phyloP scores from a whole-genome alignment of 768 basidiomycete species.

The Kwoniella botswanensis region DNA sequence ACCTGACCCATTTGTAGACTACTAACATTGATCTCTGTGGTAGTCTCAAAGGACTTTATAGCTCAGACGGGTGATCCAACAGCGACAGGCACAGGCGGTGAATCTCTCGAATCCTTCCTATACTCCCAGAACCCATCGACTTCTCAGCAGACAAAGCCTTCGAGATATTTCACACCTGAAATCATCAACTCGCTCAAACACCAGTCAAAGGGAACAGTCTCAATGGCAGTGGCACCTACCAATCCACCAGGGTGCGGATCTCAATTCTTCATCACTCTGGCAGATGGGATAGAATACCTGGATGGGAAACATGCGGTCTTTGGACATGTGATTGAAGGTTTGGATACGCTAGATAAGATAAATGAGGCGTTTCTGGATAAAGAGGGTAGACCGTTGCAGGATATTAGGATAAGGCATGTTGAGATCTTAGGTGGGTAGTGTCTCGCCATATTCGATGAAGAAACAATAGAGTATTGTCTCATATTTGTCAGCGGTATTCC shows the following conservation, averaged over 20 bases:
- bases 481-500: no score
- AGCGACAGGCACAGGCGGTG: constrained; percentile 91
- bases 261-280: constrained; percentile 95
- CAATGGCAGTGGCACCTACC: constrained; percentile 92
- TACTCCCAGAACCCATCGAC: constrained; percentile 56
- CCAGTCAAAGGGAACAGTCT: constrained; percentile 80
- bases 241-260: constrained; percentile 73
- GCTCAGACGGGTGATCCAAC: constrained; percentile 97
- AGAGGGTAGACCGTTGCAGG: constrained; percentile 88
- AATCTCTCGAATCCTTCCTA: constrained; percentile 81
- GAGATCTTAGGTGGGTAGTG: constrained; percentile 85
- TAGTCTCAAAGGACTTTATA: constrained; percentile 96
- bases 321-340: constrained; percentile 91
- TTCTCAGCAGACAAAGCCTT: constrained; percentile 45
- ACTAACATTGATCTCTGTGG: neutral
- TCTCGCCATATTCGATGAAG: no score
- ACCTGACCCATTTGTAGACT: no score
- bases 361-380: constrained; percentile 90
- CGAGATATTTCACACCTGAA: constrained; percentile 89
- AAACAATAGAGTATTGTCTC: no score
- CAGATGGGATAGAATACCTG: constrained; percentile 88
- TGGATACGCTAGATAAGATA: constrained; percentile 87
- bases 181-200: constrained; percentile 75
- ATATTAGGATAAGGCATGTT: constrained; percentile 93
- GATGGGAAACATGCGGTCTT: constrained; percentile 94